Conservation (phyloP, 2,329 filamentous ascomycete genomes). For the Paecilomyces niveus region DNA sequence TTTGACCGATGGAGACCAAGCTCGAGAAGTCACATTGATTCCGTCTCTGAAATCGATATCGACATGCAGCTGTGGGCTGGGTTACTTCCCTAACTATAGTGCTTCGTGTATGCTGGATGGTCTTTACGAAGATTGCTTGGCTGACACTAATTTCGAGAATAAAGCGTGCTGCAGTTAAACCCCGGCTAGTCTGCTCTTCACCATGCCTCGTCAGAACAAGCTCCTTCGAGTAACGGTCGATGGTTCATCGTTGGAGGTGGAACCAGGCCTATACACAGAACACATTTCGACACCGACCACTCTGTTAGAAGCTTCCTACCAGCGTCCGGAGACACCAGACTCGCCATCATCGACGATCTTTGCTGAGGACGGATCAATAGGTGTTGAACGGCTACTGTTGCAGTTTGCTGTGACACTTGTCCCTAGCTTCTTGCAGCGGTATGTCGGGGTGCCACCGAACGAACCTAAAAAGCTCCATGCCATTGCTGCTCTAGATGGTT, state of each 20-base stretch:
- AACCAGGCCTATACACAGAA: background rate
- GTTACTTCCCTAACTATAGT: background rate
- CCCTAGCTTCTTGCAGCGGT: constrained; percentile 30
- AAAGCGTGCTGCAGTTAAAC: background rate
- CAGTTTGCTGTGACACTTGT: constrained; percentile 23
- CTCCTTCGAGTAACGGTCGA: background rate
- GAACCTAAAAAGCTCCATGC: constrained; percentile 25
- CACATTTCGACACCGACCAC: background rate
- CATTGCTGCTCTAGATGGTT: constrained; percentile 35
- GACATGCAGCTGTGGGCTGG: background rate
- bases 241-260: background rate
- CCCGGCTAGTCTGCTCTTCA: background rate
- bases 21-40: background rate
- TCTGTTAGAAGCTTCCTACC: background rate
- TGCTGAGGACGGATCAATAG: background rate
- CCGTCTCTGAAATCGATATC: background rate
- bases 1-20: background rate
- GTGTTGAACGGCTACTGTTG: constrained; percentile 5
- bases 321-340: background rate
- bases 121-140: background rate
- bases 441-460: constrained; percentile 21
- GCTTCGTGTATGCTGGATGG: background rate
- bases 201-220: background rate
- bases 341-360: background rate
- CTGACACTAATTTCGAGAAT: background rate